A percentile compares a stretch with the other conserved stretches of the same genome.
Evolutionary conservation across 179 eudicot species (phyloP).

Genomic region (Vitellaria paradoxa): DNA sequence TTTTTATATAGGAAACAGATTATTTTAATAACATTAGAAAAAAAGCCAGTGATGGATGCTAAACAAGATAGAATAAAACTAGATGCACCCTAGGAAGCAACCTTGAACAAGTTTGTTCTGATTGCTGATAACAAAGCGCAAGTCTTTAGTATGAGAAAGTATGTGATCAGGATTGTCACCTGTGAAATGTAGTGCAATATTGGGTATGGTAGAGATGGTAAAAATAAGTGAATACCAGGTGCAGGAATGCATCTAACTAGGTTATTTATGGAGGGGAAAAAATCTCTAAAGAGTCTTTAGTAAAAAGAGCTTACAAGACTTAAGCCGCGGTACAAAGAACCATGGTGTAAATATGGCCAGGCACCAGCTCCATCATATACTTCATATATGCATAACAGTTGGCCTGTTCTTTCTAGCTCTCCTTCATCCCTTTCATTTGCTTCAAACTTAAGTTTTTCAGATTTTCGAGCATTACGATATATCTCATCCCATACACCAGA

Average conservation of each 20-base stretch:
- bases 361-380: slow-evolving; percentile 81
- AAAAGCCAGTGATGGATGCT: not conserved
- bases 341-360: slow-evolving; percentile 95
- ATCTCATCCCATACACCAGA: slow-evolving; percentile 88
- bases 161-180: not conserved
- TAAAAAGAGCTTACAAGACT: slow-evolving; percentile 68
- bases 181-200: not conserved
- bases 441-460: slow-evolving; percentile 82
- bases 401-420: slow-evolving; percentile 96
- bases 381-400: slow-evolving; percentile 79
- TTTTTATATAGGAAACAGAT: not conserved
- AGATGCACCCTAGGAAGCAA: not conserved
- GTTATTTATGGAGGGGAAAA: not conserved
- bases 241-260: not conserved
- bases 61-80: slow-evolving; percentile 5
- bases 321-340: slow-evolving; percentile 93
- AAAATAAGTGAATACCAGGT: slow-evolving; percentile 6
- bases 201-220: not conserved
- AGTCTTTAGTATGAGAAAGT: not conserved
- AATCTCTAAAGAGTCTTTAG: no score
- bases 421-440: slow-evolving; percentile 94
- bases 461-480: slow-evolving; percentile 79
- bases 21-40: not conserved
- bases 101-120: not conserved
- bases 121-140: not conserved